Evolutionary conservation across 768 basidiomycete genomes (phyloP), one percentile per base, ranked within the genome.

Genomic region (Grammothele lineata): DNA sequence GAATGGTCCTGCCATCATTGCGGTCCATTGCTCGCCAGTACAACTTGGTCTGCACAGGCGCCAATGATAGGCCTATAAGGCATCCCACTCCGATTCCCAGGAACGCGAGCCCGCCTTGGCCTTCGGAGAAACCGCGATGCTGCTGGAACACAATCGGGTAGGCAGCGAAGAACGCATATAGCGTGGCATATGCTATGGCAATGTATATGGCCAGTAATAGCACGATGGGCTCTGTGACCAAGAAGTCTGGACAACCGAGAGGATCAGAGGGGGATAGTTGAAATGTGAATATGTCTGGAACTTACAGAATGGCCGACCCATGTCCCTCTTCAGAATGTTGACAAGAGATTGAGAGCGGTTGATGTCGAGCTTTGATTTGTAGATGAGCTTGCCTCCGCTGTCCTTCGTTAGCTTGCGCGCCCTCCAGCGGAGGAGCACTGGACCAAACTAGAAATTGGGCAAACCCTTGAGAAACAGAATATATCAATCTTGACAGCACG

Each of bases 181-280:
- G 70, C 2, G 73, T 79, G 22, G 79, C 77, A 55, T 85, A 83
- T 15, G 78, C 70, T 43, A 84, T 72, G 12, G 79, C 70, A 50
- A 78, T 74, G 62, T 83, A 85, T 35, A 83, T 64, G 3, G 80
- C 70, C 5, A 82, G 62, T 9, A 76, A 65, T 5, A 79, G 62
- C 4, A 83, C 82, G 55, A 85, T 84, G 11, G 81, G 80, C 57
- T 85, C 84, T 14, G 75, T 80, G 45, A 75, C 63, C 17, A 85
- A 65, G 62, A 85, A 80, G 12, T 75, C 75, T 83, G 50, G 9
- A 15, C 30, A 8, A 15, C 15, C 15, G 30, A 15, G 15, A 32
- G 30, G 22, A 23, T n/a, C 32, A 36, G 14, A 25, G 14, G 45
- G 18, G 24, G 21, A 21, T 11, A 18, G 35, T 36, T 40, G 24